phyloP scores from a whole-genome alignment of 768 basidiomycete genomes.

The Kwoniella botswanensis region DNA sequence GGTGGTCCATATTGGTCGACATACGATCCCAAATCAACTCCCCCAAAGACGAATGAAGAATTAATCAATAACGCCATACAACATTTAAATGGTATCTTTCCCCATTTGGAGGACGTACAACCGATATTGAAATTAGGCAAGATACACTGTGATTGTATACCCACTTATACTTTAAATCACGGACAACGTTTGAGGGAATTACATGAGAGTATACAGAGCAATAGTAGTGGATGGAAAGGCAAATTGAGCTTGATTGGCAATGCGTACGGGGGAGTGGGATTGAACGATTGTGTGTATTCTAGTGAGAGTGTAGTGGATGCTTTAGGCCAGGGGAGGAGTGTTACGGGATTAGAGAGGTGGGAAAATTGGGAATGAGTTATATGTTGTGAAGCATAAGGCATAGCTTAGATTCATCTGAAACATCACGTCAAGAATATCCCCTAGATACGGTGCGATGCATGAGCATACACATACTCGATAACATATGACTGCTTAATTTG shows the following conservation, averaged over 20 bases:
- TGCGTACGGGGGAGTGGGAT: constrained; percentile 82
- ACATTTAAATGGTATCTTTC: constrained; percentile 50
- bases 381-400: neutral
- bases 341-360: constrained; percentile 55
- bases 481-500: no score
- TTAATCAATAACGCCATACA: constrained; percentile 23
- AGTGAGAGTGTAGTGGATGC: constrained; percentile 64
- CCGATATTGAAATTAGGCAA: constrained; percentile 42
- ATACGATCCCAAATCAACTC: constrained; percentile 27
- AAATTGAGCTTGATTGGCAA: constrained; percentile 75
- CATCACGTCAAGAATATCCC: no score
- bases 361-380: constrained; percentile 15
- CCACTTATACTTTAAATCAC: constrained; percentile 76
- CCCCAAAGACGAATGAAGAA: constrained; percentile 20
- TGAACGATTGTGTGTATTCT: constrained; percentile 80
- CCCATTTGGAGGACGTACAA: constrained; percentile 38
- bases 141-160: constrained; percentile 73
- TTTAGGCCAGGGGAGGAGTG: constrained; percentile 21
- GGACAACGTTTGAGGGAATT: constrained; percentile 70
- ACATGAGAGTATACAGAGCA: constrained; percentile 60
- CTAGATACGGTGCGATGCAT: no score
- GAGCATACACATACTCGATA: no score
- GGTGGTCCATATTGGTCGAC: constrained; percentile 73
- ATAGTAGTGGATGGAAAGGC: constrained; percentile 60
- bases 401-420: neutral